Evolutionary conservation across 257 asterid genomes (phyloP).

Genomic region (Linaria vulgaris): DNA sequence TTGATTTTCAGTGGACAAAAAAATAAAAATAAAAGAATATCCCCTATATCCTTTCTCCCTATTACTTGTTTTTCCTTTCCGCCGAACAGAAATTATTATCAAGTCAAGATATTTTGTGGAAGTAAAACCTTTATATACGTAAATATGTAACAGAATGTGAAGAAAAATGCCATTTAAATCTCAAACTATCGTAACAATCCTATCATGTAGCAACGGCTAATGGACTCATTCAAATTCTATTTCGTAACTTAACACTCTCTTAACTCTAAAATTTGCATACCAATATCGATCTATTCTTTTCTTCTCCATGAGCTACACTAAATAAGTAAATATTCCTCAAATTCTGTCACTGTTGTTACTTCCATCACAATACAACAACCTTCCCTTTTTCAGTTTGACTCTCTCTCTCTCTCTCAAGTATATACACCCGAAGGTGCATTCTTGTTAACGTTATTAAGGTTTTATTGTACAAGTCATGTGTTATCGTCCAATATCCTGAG

Average conservation of each 20-base stretch:
- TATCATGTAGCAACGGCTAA: slow-evolving; percentile 23
- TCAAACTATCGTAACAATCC: slow-evolving; percentile 37
- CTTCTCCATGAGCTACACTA: background rate
- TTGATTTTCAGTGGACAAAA: too few relatives aligned
- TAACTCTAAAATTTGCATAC: too few relatives aligned
- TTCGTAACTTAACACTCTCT: background rate
- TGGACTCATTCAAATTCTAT: slow-evolving; percentile 29
- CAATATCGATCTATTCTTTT: slow-evolving; percentile 1
- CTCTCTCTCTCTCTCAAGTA: background rate
- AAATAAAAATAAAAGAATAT: too few relatives aligned
- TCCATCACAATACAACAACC: background rate
- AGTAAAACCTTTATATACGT: too few relatives aligned
- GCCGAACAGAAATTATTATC: too few relatives aligned
- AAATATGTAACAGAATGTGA: slow-evolving; percentile 9
- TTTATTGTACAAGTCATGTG: too few relatives aligned
- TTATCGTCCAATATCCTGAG: too few relatives aligned
- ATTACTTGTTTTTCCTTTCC: too few relatives aligned
- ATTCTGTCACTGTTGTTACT: too few relatives aligned
- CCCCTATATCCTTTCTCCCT: too few relatives aligned
- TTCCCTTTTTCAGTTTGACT: background rate
- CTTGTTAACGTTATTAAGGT: too few relatives aligned
- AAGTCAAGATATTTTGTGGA: too few relatives aligned
- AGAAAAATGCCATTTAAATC: slow-evolving; percentile 24
- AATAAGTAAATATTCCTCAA: slow-evolving; percentile 1
- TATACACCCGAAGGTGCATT: background rate